Conservation (phyloP, 2,329 filamentous ascomycete genomes). For the Albophoma yamanashiensis region DNA sequence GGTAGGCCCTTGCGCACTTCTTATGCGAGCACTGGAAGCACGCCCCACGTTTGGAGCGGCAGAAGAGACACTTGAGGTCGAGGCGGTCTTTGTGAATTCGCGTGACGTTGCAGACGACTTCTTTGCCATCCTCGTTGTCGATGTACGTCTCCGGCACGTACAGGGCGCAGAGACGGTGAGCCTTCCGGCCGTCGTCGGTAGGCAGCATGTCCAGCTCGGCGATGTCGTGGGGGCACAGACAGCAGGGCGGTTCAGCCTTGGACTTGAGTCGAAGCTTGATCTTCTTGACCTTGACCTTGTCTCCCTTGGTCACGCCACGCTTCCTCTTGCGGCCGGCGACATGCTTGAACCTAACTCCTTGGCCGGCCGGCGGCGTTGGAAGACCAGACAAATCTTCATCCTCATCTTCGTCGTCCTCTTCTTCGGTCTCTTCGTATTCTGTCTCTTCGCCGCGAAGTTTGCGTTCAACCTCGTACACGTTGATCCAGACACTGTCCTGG, state of each 20-base stretch:
- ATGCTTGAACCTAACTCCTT: slow-evolving; percentile 56
- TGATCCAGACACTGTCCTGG: slow-evolving; percentile 96
- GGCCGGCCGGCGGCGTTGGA: slow-evolving; percentile 67
- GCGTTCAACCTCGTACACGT: slow-evolving; percentile 90
- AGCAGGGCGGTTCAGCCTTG: slow-evolving; percentile 68
- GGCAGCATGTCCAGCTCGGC: slow-evolving; percentile 70
- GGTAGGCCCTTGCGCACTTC: slow-evolving; percentile 88
- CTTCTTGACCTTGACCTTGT: slow-evolving; percentile 58
- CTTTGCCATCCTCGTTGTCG: slow-evolving; percentile 56
- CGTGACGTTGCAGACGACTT: slow-evolving; percentile 68
- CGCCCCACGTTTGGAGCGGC: slow-evolving; percentile 85
- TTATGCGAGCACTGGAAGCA: slow-evolving; percentile 95
- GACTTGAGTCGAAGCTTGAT: slow-evolving; percentile 67
- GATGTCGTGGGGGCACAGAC: slow-evolving; percentile 85
- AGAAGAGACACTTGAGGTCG: slow-evolving; percentile 90
- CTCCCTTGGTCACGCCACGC: slow-evolving; percentile 20
- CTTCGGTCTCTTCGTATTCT: slow-evolving; percentile 64
- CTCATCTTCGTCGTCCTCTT: slow-evolving; percentile 54
- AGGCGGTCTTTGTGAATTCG: slow-evolving; percentile 77
- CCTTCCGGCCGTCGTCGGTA: slow-evolving; percentile 79
- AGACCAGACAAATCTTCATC: slow-evolving; percentile 56
- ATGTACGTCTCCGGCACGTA: slow-evolving; percentile 92
- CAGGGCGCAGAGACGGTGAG: slow-evolving; percentile 78
- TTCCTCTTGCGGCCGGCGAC: slow-evolving; percentile 51
- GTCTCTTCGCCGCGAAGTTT: slow-evolving; percentile 84